Percentiles rank a stretch among this genome's conserved stretches.
Evolutionary conservation across 1,284 basidiomycete species (phyloP).

Genomic region (Cutaneotrichosporon mucoides): DNA sequence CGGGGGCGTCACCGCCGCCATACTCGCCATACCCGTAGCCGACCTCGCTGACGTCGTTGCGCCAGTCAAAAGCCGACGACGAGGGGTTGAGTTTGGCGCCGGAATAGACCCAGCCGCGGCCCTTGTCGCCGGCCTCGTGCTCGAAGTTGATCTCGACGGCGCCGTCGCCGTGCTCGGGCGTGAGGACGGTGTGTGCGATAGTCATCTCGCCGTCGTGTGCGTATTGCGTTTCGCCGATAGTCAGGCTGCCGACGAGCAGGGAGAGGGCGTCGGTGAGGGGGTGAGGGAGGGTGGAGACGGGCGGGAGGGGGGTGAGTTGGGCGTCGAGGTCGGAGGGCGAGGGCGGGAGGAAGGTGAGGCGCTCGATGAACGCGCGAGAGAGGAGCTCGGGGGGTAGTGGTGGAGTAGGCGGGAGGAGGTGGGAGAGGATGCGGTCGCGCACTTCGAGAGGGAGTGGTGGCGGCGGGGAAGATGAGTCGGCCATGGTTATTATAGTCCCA

Average conservation of each 20-base stretch:
- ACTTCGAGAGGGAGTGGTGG: constrained; percentile 23
- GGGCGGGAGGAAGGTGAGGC: constrained; percentile 43
- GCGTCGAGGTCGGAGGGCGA: constrained; percentile 32
- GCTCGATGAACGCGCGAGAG: constrained; percentile 34
- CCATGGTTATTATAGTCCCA: neutral
- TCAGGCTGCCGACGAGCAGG: neutral
- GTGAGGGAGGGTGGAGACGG: constrained; percentile 4
- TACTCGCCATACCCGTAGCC: neutral
- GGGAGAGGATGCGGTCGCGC: constrained; percentile 34
- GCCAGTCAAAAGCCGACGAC: constrained; percentile 6
- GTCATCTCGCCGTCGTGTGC: constrained; percentile 18
- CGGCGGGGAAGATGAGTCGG: too few relatives aligned
- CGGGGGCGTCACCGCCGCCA: constrained; percentile 9
- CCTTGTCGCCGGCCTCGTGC: constrained; percentile 17
- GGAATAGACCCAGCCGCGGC: constrained; percentile 37
- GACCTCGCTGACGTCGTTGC: constrained; percentile 7
- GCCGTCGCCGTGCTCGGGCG: constrained; percentile 7
- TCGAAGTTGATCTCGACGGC: constrained; percentile 8
- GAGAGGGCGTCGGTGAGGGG: constrained; percentile 11
- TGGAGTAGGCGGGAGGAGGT: constrained; percentile 39
- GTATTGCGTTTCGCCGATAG: constrained; percentile 13
- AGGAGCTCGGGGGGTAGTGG: constrained; percentile 36
- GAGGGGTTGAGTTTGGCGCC: constrained; percentile 12
- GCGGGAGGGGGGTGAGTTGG: constrained; percentile 36
- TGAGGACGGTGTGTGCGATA: constrained; percentile 8